Evolutionary conservation across 2,329 filamentous ascomycete species (phyloP), one percentile per base, ranked within the genome.

Genomic region (Neonectria hederae): DNA sequence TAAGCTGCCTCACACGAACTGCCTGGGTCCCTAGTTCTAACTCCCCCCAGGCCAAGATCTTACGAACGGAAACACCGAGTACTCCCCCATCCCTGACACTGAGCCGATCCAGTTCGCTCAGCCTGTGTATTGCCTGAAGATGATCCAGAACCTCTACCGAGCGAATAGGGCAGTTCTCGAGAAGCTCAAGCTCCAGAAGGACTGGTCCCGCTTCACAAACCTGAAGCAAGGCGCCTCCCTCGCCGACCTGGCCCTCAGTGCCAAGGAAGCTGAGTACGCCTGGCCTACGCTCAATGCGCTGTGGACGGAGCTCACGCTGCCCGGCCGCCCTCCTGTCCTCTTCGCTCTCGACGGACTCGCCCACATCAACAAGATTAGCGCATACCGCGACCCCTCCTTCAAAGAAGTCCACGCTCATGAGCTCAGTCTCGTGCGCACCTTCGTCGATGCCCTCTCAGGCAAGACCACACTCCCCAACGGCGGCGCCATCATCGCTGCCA

Each of bases 361-460:
- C 59, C 92, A 96, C 81, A 87, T 94, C 79, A 97, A 97, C 92
- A 86, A 86, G 70, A 76, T 89, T 40, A 93, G 90, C 67, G 88
- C 87, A 48, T 99, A 98, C 83, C 87, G 90, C 68, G 87, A 87
- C 67, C 83, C 90, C 2, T 83, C 91, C 24, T 91, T 88, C 72
- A 86, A 92, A 66, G 84, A 84, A 14, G 91, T 99, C 67, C 96
- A 99, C 82, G 86, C 94, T 28, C 93, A 97, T 79, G 92, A 98
- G 74, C 85, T 99, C 30, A 84, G 87, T 24, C 83, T 97, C 22
- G 83, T 97, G 56, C 86, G 89, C 60, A 86, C 92, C 69, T 97
- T 97, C 78, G 79, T 91, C 65, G 88, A 91, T 55, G 86, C 91
- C 61, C 84, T 98, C 28, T 86, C 86, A 28, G 90, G 91, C 62